Conservation (phyloP, 2,329 filamentous ascomycete genomes). For the Lasiodiplodia sp. region DNA sequence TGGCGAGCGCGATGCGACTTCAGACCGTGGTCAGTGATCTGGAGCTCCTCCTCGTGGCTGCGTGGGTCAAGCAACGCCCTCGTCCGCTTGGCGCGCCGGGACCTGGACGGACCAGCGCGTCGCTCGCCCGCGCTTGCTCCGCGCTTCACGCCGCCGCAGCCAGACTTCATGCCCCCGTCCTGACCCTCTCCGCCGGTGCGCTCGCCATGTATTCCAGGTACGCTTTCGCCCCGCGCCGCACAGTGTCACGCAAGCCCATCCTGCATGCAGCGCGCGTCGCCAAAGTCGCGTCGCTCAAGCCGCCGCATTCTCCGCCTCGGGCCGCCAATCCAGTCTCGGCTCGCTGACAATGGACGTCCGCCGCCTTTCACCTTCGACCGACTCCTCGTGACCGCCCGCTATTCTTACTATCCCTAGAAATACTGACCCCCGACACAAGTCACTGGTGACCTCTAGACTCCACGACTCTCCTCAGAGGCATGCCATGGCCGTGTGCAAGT, state of each 20-base stretch:
- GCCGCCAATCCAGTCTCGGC: slow-evolving; percentile 24
- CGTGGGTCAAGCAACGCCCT: not conserved
- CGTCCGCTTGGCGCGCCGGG: slow-evolving; percentile 21
- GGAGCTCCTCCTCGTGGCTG: slow-evolving; percentile 22
- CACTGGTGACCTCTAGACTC: slow-evolving; percentile 8
- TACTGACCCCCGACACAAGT: slow-evolving; percentile 25
- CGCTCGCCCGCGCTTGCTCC: slow-evolving; percentile 2
- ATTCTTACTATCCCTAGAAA: slow-evolving; percentile 1
- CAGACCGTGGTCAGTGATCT: slow-evolving; percentile 17
- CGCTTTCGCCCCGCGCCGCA: slow-evolving; percentile 8
- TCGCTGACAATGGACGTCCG: slow-evolving; percentile 12
- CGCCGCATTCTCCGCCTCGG: slow-evolving; percentile 26
- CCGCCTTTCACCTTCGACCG: slow-evolving; percentile 4
- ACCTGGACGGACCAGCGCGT: slow-evolving; percentile 2
- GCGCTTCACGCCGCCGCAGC: not conserved
- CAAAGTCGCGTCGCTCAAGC: slow-evolving; percentile 16
- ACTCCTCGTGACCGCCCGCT: not conserved
- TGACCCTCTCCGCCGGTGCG: not conserved
- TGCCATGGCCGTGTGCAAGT: slow-evolving; percentile 64
- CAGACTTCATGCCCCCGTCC: not conserved
- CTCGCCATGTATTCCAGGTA: slow-evolving; percentile 19
- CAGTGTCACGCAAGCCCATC: slow-evolving; percentile 1
- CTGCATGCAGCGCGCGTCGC: slow-evolving; percentile 18
- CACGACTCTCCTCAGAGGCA: slow-evolving; percentile 14
- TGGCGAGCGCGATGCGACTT: slow-evolving; percentile 28